Conservation (phyloP, 2,329 filamentous ascomycete genomes). For the Thelonectria rubi region DNA sequence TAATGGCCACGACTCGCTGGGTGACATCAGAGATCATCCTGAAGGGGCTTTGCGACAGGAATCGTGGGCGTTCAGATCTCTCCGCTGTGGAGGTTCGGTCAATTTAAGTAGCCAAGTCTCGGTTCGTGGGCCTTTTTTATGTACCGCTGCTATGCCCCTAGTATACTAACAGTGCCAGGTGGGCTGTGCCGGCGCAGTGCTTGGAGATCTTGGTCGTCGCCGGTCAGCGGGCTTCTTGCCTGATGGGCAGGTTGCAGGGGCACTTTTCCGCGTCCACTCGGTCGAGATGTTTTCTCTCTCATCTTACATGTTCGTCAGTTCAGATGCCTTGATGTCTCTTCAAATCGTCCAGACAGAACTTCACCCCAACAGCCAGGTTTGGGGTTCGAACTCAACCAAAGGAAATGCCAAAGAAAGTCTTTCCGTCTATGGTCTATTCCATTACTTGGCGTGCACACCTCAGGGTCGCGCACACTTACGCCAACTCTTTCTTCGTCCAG, state of each 20-base stretch:
- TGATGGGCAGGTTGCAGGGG: conserved; percentile 62
- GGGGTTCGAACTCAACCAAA: conserved; percentile 57
- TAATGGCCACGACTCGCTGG: conserved; percentile 12
- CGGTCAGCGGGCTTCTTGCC: conserved; percentile 68
- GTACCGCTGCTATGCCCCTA: conserved; percentile 2
- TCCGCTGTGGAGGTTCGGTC: conserved; percentile 75
- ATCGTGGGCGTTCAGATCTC: conserved; percentile 66
- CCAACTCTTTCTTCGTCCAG: conserved; percentile 85
- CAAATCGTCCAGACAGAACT: conserved; percentile 86
- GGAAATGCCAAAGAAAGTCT: conserved; percentile 80
- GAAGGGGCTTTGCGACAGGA: conserved; percentile 52
- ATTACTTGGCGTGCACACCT: conserved; percentile 75
- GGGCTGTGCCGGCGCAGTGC: conserved; percentile 85
- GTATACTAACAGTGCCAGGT: conserved; percentile 56
- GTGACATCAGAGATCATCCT: conserved; percentile 48
- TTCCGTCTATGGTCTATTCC: conserved; percentile 86
- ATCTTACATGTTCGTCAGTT: conserved; percentile 78
- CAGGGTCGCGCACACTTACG: conserved; percentile 80
- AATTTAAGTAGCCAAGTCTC: conserved; percentile 79
- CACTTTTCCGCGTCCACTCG: conserved; percentile 64
- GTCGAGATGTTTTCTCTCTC: conserved; percentile 80
- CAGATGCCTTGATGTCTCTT: conserved; percentile 81
- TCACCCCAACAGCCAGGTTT: conserved; percentile 83
- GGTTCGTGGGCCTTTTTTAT: conserved; percentile 49
- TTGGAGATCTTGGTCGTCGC: conserved; percentile 77